Base-by-base conservation (phyloP, 2,329 filamentous ascomycete genomes). In the Coleophoma eucalyptorum region DNA sequence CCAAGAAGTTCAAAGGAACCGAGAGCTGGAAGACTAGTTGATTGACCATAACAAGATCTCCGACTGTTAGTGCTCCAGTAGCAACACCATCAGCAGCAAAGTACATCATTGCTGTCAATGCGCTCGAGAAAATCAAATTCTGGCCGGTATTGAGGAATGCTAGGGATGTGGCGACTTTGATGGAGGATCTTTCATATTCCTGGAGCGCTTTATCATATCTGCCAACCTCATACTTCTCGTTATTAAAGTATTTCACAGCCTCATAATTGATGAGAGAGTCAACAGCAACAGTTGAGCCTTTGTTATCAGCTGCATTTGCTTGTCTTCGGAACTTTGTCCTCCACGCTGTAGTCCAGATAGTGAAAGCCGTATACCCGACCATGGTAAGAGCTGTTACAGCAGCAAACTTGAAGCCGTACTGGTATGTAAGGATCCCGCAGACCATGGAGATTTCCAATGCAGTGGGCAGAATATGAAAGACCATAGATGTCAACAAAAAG, bases 231-330 rank as follows among this genome's bases (percentile, higher is more conserved):
- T 91, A 97, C 58, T 88, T 90, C 66, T 99, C 95, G 64, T 99
- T 99, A 75, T 99, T 99, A 74, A 97, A 99, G 73, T 97, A 96
- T 72, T 99, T 99, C 65, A 99, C 94, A 13, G 95, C 93, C 70
- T 99, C 94, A 65, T 97, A 99, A 73, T 99, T 99, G 76, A 99
- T 96, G 46, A 99, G 75, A 1, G 92, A 96, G 71, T 99, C 94
- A 1, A 97, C 92, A 0, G 93, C 93, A 7, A 97, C 90, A 0
- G 93, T 97, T 1, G 93, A 95, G 0, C 90, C 94, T 66, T 86
- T 90, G 70, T 97, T 99, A 62, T 99, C 95, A 0, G 94, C 95
- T 5, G 91, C 90, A 67, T 99, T 99, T 37, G 94, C 91, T 69
- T 95, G 89, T 62, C 93, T 88, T 43, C 95, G 82, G 69, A 99